Percentiles rank a stretch among this genome's conserved stretches.
These are phyloP conservation scores for Cenchrus purpureus DNA, from an alignment of 176 grass and related monocot species.

Conservation along the genomic window DNA sequence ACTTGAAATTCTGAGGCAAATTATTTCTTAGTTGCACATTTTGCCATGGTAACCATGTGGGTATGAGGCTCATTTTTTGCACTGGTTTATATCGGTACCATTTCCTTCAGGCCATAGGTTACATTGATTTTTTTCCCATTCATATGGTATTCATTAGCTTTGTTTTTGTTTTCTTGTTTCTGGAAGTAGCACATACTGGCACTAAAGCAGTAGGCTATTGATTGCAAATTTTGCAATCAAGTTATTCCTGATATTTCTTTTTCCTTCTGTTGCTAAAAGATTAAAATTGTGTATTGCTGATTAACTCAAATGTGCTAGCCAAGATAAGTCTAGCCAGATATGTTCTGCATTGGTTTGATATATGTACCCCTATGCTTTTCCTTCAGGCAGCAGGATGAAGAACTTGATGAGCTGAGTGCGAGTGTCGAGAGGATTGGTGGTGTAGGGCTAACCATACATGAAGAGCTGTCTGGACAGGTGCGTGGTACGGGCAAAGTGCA, in stretches of 20 bases:
- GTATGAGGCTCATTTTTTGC: neutral
- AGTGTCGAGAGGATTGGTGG: conserved; percentile 86
- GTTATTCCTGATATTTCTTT: neutral
- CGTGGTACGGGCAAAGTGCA: neutral
- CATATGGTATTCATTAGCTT: neutral
- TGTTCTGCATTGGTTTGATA: conserved; percentile 22
- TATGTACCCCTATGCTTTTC: neutral
- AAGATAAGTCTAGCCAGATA: neutral
- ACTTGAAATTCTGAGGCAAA: neutral
- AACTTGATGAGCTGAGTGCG: conserved; percentile 90
- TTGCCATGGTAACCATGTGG: neutral
- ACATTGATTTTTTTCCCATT: too few species aligned
- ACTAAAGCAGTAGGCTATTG: neutral
- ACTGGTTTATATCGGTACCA: neutral
- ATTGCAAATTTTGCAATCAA: neutral
- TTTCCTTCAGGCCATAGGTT: conserved; percentile 62
- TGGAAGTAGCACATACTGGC: neutral
- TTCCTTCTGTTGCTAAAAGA: neutral
- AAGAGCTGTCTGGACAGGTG: conserved; percentile 89
- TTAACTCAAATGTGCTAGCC: neutral
- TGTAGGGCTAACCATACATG: conserved; percentile 98
- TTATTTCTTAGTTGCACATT: neutral
- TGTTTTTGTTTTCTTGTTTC: neutral
- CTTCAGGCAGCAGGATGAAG: conserved; percentile 95
- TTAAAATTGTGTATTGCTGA: neutral